Base-by-base conservation (phyloP, 352 stramenopile genomes). In the Pythium volutum region DNA sequence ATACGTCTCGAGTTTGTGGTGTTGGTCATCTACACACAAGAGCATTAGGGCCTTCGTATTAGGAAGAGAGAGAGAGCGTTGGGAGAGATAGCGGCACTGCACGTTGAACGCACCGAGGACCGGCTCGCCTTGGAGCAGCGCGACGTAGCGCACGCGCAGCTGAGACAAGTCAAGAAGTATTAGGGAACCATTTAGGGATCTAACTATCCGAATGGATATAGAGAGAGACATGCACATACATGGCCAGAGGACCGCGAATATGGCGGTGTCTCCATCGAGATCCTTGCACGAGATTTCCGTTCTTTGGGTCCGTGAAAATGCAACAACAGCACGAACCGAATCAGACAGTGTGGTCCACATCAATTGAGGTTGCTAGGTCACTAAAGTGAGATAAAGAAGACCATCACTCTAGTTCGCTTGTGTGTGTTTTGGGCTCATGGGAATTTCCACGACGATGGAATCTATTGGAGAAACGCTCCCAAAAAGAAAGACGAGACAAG, bases 111-210 rank as follows among this genome's bases (percentile, higher is more conserved):
- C 63, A 82, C 76, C 73, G 49, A 77, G 65, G n/a, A 81, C 76
- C 0, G 74, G 66, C 25, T 79, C 69, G 25, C 66, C 69, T 36
- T 73, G 59, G 10, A 88, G 62, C 29, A 84, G 70, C 43, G 76
- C 74, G 39, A 68, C 47, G 59, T 84, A 85, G 52, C 77, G 74
- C 38, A 63, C 50, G 34, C 74, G 73, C 45, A 88, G 59, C 76
- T 85, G 46, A 7, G 33, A 38, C 7, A 38, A 12, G 12, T 38
- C n/a, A n/a, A 38, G 33, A 38, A 7, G 7, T 38, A 38, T 38
- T 38, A 38, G n/a, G n/a, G n/a, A n/a, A n/a, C n/a, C n/a, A n/a
- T n/a, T n/a, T n/a, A n/a, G n/a, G 33, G 33, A 38, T 38, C 12
- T 14, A 38, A 38, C 33, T 14, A 7, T 12, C 39, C 59, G 3